phyloP scores from a whole-genome alignment of 345 rosid genomes.

The Populus pruinosa region DNA sequence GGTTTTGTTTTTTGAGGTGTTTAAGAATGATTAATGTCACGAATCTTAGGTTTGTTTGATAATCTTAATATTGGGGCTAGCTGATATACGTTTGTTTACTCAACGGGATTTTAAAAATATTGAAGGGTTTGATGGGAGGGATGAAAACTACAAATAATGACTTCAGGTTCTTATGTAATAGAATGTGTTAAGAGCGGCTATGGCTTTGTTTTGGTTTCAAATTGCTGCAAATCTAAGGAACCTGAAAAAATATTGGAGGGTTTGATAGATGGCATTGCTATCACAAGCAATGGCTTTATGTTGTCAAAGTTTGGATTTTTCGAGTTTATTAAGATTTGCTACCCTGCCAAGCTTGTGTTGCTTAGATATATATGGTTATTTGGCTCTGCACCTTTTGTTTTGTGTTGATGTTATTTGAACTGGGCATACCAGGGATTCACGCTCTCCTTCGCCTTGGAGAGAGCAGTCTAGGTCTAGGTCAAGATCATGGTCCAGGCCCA shows the following conservation, averaged over 20 bases:
- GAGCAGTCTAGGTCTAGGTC: slow-evolving; percentile 51
- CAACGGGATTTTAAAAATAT: too few species aligned
- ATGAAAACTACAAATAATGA: too few species aligned
- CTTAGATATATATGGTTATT: neutral
- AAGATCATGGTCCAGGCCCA: slow-evolving; percentile 10
- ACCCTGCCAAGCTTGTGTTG: neutral
- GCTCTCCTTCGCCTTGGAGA: slow-evolving; percentile 68
- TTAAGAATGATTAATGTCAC: too few species aligned
- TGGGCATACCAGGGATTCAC: slow-evolving; percentile 46
- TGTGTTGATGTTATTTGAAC: neutral
- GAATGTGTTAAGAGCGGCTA: too few species aligned
- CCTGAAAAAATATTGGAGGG: neutral
- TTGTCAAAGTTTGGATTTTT: neutral
- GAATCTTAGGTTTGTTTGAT: too few species aligned
- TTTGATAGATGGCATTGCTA: neutral
- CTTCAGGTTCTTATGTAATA: too few species aligned
- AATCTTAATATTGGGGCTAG: too few species aligned
- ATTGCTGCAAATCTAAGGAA: too few species aligned
- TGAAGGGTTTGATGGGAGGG: too few species aligned
- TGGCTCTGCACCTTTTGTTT: neutral
- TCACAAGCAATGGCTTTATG: neutral
- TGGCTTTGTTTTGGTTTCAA: too few species aligned
- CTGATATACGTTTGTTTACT: too few species aligned
- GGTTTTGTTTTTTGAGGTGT: too few species aligned
- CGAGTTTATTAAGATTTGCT: neutral